Conservation (phyloP, 257 asterid genomes). For the Vinca minor region DNA sequence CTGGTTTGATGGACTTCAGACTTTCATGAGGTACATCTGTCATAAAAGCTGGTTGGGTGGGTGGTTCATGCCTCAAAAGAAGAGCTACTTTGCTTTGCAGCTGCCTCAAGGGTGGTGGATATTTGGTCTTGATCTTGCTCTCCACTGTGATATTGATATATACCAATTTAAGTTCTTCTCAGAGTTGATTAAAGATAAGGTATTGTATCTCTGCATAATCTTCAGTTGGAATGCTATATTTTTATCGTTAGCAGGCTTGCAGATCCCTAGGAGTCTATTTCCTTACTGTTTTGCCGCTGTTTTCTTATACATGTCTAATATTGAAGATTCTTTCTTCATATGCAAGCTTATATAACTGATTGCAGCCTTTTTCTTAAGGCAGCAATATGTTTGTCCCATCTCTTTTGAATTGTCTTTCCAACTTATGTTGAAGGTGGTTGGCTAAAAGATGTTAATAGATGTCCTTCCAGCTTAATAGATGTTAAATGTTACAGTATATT, state of each 20-base stretch:
- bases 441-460: not conserved
- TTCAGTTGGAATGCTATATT: not conserved
- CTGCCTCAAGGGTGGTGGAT: conserved; percentile 98
- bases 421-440: not conserved
- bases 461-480: too few species aligned
- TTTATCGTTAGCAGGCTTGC: not conserved
- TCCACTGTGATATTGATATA: conserved; percentile 84
- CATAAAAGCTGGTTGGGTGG: conserved; percentile 99
- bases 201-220: conserved; percentile 22
- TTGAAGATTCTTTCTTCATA: not conserved
- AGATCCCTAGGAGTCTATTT: not conserved
- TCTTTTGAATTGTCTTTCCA: not conserved
- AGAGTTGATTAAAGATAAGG: conserved; percentile 81
- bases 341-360: not conserved
- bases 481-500: not conserved
- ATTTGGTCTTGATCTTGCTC: conserved; percentile 96
- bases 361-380: not conserved
- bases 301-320: too few species aligned
- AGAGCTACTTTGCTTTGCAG: conserved; percentile 94
- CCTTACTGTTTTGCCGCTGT: not conserved
- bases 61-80: conserved; percentile 99
- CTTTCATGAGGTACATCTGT: conserved; percentile 93
- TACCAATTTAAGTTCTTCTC: conserved; percentile 94
- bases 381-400: conserved; percentile 1
- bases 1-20: conserved; percentile 99